Evolutionary conservation across 495 filamentous ascomycete genomes (phyloP).

Genomic region (Aspergillus sparsus): DNA sequence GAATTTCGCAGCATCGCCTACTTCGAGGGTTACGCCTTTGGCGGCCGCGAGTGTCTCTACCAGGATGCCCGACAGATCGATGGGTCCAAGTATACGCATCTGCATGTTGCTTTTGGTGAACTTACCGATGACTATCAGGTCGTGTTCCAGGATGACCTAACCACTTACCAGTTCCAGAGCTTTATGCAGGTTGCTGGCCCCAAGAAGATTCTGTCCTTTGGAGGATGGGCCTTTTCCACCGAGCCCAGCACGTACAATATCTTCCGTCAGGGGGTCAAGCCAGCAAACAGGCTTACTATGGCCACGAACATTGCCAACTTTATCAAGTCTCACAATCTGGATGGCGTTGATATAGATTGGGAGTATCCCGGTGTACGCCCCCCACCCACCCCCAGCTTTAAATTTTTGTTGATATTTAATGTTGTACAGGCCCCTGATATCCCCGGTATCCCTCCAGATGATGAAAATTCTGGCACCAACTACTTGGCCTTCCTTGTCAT

Average conservation of each 20-base stretch:
- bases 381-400: too few species aligned
- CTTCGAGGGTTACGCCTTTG: constrained; percentile 22
- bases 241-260: constrained; percentile 35
- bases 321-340: constrained; percentile 32
- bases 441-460: constrained; percentile 31
- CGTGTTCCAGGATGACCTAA: constrained; percentile 23
- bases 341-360: constrained; percentile 47
- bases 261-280: constrained; percentile 35
- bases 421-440: constrained; percentile 30
- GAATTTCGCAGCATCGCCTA: constrained; percentile 18
- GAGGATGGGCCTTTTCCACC: constrained; percentile 51
- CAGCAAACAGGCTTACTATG: constrained; percentile 29
- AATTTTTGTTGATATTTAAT: too few species aligned
- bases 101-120: constrained; percentile 46
- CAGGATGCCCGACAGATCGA: constrained; percentile 24
- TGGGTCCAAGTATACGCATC: constrained; percentile 38
- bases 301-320: constrained; percentile 38
- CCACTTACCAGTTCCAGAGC: constrained; percentile 27
- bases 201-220: constrained; percentile 47
- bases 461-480: constrained; percentile 24
- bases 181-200: constrained; percentile 32
- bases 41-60: constrained; percentile 25
- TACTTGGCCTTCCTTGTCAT: constrained; percentile 35
- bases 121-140: constrained; percentile 32
- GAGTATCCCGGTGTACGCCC: constrained; percentile 33